Conservation (phyloP, 768 basidiomycete species). For the Psilocybe tampanensis region DNA sequence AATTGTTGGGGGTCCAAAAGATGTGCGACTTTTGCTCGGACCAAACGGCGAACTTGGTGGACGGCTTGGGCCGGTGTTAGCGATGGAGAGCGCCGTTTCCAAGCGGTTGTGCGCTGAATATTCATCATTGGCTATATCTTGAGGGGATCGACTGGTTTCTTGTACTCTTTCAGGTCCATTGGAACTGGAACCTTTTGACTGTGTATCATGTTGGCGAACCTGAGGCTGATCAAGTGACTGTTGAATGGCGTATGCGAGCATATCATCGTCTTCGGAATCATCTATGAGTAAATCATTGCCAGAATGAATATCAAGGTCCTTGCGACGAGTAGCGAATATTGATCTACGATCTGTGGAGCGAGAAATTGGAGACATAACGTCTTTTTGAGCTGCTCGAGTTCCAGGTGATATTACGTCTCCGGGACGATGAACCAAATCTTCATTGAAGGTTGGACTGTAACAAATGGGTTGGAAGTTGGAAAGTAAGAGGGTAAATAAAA, state of each 20-base stretch:
- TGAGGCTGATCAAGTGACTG: slow-evolving; percentile 21
- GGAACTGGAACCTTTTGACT: neutral
- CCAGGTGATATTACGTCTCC: slow-evolving; percentile 63
- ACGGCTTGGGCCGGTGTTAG: slow-evolving; percentile 50
- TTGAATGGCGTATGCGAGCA: slow-evolving; percentile 26
- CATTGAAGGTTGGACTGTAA: slow-evolving; percentile 35
- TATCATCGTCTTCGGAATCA: slow-evolving; percentile 19
- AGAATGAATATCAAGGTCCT: slow-evolving; percentile 21
- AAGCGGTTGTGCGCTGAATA: slow-evolving; percentile 50
- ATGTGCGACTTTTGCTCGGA: neutral
- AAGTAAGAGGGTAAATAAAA: neutral
- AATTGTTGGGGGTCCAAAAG: slow-evolving; percentile 33
- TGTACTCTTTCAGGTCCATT: neutral
- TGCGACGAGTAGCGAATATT: slow-evolving; percentile 50
- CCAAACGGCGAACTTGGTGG: slow-evolving; percentile 13
- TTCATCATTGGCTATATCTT: slow-evolving; percentile 43
- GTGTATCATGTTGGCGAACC: neutral
- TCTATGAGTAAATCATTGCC: slow-evolving; percentile 12
- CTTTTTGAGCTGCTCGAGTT: slow-evolving; percentile 41
- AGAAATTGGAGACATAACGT: slow-evolving; percentile 26
- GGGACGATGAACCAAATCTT: slow-evolving; percentile 67
- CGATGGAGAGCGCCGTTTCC: slow-evolving; percentile 71
- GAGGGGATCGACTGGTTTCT: slow-evolving; percentile 23
- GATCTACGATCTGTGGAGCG: slow-evolving; percentile 36
- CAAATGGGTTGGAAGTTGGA: neutral